Base-by-base conservation (phyloP, 164 flowering plant genomes). In the Cinnamomum micranthum region DNA sequence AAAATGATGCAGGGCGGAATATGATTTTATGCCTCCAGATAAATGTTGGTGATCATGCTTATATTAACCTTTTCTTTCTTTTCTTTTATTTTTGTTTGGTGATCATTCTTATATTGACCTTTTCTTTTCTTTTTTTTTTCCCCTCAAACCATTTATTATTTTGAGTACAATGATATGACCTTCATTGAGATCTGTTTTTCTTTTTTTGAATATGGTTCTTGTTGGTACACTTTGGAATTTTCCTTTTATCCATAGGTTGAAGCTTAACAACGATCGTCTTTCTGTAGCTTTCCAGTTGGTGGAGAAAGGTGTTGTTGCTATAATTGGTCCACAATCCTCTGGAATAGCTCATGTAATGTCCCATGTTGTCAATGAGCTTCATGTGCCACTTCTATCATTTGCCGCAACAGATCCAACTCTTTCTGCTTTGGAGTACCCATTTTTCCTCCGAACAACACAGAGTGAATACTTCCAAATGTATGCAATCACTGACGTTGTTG, bases 351-450 rank as follows among this genome's bases (percentile, higher is more conserved):
- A 90, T 84, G 83, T 89, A 27, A 90, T 95, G 52, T 89, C 97
- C 7, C 90, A 90, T 64, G 85, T 90, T 23, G 87, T 80, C n/a
- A 85, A 89, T 67, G 97, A 87, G 68, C 95, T 95, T 72, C 92
- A 90, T 41, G 87, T 92, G 22, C 99, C 99, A 14, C 88, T 92
- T 63, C 35, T 95, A 5, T 93, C 98, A 24, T 91, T 92, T 82
- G 92, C 79, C 10, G 95, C 99, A 31, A 93, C 98, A 47, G 97
- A 95, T 41, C 99, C 99, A 15, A 84, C 93, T 50, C 92, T 95
- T 23, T 80, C 96, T 47, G 77, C 99, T 1, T 77, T 91, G 47
- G 92, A 95, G 73, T 91, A 81, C 71, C 92, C 95, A 12, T 95
- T 83, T 79, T 90, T 93, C 73, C 75, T 93, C 63, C 90, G 98